Base-by-base conservation (phyloP, 1,139 yeast species). In the Candida mesenterica region DNA sequence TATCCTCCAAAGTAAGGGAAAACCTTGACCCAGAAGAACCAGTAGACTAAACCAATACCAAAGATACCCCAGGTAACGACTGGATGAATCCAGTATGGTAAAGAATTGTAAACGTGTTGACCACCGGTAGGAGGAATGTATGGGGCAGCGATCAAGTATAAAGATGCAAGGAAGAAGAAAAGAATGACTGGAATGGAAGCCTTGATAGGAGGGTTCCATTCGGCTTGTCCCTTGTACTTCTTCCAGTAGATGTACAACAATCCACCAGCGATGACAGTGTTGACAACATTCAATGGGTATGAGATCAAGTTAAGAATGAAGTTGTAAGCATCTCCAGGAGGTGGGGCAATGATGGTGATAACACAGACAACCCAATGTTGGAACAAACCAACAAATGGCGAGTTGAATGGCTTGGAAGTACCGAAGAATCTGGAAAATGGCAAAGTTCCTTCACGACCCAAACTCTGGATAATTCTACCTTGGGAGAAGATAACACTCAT, bases 51-150 rank as follows among this genome's bases (percentile, higher is more conserved):
- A 43, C 96, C 96, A 39, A 80, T 57, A 5, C 69, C 85, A 49
- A 87, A 82, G 30, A 87, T 70, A 43, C 82, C 92, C 82, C 89
- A 76, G 8, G 94, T 82, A 15, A 84, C 88, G 33, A 85, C 95
- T 52, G 90, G 81, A 57, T 85, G 95, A 38, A 82, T 72, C 72
- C 79, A 87, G 65, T 85, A 87, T 27, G 94, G 95, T 50, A 84
- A 64, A 37, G 57, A 50, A 31, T 76, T 62, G 69, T 84, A 86
- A 39, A 82, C 89, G 32, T 70, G 68, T 61, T 82, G 84, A 24
- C 82, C 85, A 27, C 54, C 65, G 24, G 70, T 55, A 34, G 95
- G 95, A 28, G 94, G 90, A 44, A 87, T 72, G 56, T 83, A 86
- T 36, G 96, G 96, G 30, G 95, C 92, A 40, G 76, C 75, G 38